Evolutionary conservation across 495 filamentous ascomycete species (phyloP).

Genomic region (Penicillium flavigenum): DNA sequence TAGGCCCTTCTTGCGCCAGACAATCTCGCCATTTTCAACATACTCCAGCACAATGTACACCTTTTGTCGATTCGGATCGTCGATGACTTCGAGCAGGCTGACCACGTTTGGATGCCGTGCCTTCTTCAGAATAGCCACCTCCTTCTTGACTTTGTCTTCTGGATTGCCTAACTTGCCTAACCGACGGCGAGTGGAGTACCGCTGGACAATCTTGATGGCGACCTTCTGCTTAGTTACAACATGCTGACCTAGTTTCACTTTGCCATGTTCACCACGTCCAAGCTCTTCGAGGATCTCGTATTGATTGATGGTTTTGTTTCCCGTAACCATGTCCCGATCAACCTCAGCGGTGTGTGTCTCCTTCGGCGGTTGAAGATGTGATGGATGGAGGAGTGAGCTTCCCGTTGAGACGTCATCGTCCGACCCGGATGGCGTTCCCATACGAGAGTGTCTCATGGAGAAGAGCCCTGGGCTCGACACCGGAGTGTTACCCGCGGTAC

Average conservation of each 20-base stretch:
- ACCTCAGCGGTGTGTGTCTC: slow-evolving; percentile 85
- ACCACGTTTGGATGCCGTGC: slow-evolving; percentile 95
- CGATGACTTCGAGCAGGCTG: slow-evolving; percentile 92
- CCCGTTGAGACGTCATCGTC: slow-evolving; percentile 46
- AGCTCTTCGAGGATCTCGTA: slow-evolving; percentile 97
- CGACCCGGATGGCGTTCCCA: slow-evolving; percentile 45
- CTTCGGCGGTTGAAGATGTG: slow-evolving; percentile 62
- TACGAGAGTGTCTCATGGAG: slow-evolving; percentile 47
- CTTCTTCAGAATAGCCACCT: slow-evolving; percentile 98
- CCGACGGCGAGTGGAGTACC: slow-evolving; percentile 88
- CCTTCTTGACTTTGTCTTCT: slow-evolving; percentile 92
- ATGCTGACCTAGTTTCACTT: slow-evolving; percentile 90
- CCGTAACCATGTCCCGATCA: slow-evolving; percentile 81
- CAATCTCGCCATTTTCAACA: slow-evolving; percentile 88
- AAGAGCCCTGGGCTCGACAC: slow-evolving; percentile 68
- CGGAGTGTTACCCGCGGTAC: slow-evolving; percentile 64
- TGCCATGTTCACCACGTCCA: slow-evolving; percentile 91
- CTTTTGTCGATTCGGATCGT: slow-evolving; percentile 92
- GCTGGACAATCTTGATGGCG: slow-evolving; percentile 96
- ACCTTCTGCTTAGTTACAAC: slow-evolving; percentile 74
- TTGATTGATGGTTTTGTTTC: slow-evolving; percentile 92
- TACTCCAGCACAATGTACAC: slow-evolving; percentile 97
- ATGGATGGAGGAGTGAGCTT: slow-evolving; percentile 64
- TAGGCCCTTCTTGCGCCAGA: slow-evolving; percentile 83
- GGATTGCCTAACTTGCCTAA: slow-evolving; percentile 74